Base-by-base conservation (phyloP, 306 rosid genomes). In the Dalbergia oliveri region DNA sequence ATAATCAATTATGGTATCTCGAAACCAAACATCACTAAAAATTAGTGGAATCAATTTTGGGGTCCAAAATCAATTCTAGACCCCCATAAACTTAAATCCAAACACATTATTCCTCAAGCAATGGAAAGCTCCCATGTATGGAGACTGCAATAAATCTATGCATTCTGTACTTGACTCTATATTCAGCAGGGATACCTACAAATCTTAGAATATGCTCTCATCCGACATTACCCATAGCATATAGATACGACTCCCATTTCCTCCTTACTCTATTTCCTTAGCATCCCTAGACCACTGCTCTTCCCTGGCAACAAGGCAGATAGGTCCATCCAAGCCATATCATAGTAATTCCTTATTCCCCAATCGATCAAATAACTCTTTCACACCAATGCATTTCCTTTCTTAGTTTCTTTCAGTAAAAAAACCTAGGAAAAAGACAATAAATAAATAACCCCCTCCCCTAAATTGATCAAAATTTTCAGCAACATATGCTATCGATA, bases 381-480 rank as follows among this genome's bases (percentile, higher is more conserved):
- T 39, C 41, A 61, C 21, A 72, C 58, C 18, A 62, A 75, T 60
- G 11, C 39, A 26, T n/a, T 57, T 15, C 77, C 65, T 80, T 57
- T 18, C 77, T 65, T 26, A 26, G 31, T 66, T 64, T 51, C 11
- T 15, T 44, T 62, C 75, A 31, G 37, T 44, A 10, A 39, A 31
- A 2, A 9, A 6, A 5, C 0, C 13, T 2, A 33, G 9, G 6
- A 18, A 44, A 18, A n/a, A 56, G 1, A 57, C 15, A 64, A 1
- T 19, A 14, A 50, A 47, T 1, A 15, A 53, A 9, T 43, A 19
- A 45, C n/a, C 16, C 41, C 23, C 47, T 9, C 47, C 47, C 47
- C 47, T 0, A 77, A 70, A 81, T 59, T 5, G 26, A 71, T 18
- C 18, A n/a, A 58, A 62, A 41, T 1, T 10, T 9, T 33, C 21